A percentile compares a stretch with the other conserved stretches of the same genome.
Evolutionary conservation across 352 stramenopile genomes (phyloP).

Genomic region (Thraustochytrium striatum): DNA sequence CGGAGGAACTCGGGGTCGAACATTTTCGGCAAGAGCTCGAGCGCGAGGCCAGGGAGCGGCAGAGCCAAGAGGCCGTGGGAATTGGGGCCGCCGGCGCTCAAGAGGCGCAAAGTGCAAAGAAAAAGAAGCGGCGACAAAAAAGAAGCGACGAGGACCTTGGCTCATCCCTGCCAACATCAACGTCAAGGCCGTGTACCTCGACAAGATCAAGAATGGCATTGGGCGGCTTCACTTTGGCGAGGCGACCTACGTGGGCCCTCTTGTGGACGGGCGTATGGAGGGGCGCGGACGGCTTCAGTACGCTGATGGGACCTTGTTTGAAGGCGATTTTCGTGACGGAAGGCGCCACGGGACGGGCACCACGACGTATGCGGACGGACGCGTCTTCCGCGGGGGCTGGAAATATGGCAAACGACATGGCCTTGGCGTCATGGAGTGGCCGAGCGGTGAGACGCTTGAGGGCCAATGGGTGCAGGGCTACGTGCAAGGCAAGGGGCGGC

Average conservation of each 20-base stretch:
- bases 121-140: slow-evolving; percentile 1
- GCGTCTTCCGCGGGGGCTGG: slow-evolving; percentile 67
- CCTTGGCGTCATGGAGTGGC: slow-evolving; percentile 34
- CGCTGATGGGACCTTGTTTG: slow-evolving; percentile 75
- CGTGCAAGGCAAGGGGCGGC: background rate
- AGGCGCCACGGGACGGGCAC: slow-evolving; percentile 59
- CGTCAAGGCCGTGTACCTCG: background rate
- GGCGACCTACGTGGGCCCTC: background rate
- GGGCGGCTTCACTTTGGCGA: background rate
- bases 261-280: slow-evolving; percentile 70
- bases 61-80: background rate
- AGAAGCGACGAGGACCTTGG: background rate
- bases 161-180: slow-evolving; percentile 29
- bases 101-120: background rate
- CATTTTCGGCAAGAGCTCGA: background rate
- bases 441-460: slow-evolving; percentile 49
- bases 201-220: slow-evolving; percentile 16
- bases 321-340: slow-evolving; percentile 56
- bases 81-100: background rate
- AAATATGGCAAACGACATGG: slow-evolving; percentile 51
- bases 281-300: slow-evolving; percentile 77
- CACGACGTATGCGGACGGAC: slow-evolving; percentile 71
- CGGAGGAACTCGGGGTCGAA: background rate
- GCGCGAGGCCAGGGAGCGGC: background rate
- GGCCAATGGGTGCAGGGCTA: slow-evolving; percentile 64